A percentile compares a stretch with the other conserved stretches of the same genome.
Evolutionary conservation across 2,329 filamentous ascomycete species (phyloP).

Genomic region (Fusarium denticulatum): DNA sequence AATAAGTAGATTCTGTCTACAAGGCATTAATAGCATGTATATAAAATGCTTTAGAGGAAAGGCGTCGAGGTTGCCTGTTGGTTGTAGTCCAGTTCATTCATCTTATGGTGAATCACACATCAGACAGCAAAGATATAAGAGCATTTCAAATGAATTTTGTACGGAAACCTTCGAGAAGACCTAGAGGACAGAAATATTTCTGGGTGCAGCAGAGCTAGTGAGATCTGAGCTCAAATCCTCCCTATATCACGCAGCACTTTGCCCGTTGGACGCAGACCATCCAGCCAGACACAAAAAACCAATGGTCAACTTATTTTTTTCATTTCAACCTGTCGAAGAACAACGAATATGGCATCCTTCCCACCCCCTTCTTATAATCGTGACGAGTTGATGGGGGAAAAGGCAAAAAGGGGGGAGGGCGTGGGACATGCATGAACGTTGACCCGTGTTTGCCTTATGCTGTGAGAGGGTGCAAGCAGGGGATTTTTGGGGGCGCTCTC

Average conservation of each 20-base stretch:
- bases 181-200: slow-evolving; percentile 45
- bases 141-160: slow-evolving; percentile 46
- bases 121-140: slow-evolving; percentile 15
- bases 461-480: slow-evolving; percentile 18
- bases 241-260: slow-evolving; percentile 31
- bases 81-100: background rate
- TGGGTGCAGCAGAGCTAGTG: slow-evolving; percentile 42
- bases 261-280: slow-evolving; percentile 22
- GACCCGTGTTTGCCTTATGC: slow-evolving; percentile 35
- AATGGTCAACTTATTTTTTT: slow-evolving; percentile 46
- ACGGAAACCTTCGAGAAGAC: slow-evolving; percentile 46
- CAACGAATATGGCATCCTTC: slow-evolving; percentile 40
- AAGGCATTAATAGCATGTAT: no score
- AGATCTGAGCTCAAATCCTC: slow-evolving; percentile 38
- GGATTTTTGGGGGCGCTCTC: slow-evolving; percentile 32
- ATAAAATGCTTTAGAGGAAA: background rate
- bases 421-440: slow-evolving; percentile 34
- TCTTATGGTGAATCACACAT: background rate
- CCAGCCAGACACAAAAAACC: slow-evolving; percentile 41
- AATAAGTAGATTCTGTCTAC: background rate
- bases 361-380: slow-evolving; percentile 29
- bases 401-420: slow-evolving; percentile 10
- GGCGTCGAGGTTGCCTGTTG: background rate
- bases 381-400: slow-evolving; percentile 3
- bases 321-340: slow-evolving; percentile 46